Conservation (phyloP, 2,329 filamentous ascomycete genomes). For the Pyricularia sp. region DNA sequence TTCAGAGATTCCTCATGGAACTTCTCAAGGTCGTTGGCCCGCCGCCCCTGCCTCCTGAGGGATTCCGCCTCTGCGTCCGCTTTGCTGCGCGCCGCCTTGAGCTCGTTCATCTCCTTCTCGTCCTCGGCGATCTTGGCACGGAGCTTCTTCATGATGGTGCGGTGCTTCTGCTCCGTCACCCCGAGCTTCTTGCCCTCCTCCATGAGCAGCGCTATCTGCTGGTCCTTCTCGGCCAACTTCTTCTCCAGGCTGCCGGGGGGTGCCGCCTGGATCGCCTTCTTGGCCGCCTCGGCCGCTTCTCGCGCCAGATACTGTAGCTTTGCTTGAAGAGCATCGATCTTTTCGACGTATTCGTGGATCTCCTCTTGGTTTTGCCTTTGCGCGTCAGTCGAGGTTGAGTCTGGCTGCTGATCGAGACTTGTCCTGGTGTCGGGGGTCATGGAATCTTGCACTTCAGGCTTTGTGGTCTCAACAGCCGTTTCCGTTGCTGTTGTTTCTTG, state of each 20-base stretch:
- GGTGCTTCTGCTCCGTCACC: conserved; percentile 72
- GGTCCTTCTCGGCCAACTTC: conserved; percentile 78
- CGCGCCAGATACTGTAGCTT: conserved; percentile 82
- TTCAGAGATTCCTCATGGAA: conserved; percentile 37
- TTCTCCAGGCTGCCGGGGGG: conserved; percentile 55
- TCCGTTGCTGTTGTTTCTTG: background rate
- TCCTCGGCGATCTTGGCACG: conserved; percentile 51
- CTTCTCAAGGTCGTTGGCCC: conserved; percentile 42
- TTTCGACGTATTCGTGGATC: conserved; percentile 69
- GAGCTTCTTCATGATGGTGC: conserved; percentile 72
- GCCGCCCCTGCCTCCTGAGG: conserved; percentile 33
- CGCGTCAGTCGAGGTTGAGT: conserved; percentile 20
- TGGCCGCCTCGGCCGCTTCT: conserved; percentile 64
- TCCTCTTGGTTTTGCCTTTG: conserved; percentile 62
- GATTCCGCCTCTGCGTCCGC: conserved; percentile 35
- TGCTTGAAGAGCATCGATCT: conserved; percentile 80
- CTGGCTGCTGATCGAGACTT: conserved; percentile 16
- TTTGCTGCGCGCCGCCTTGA: conserved; percentile 46
- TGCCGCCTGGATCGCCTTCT: conserved; percentile 49
- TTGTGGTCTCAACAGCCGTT: background rate
- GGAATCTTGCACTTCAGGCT: background rate
- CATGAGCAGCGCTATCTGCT: conserved; percentile 78
- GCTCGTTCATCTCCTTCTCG: conserved; percentile 50
- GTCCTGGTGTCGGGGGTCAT: background rate
- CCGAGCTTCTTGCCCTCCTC: conserved; percentile 86